phyloP scores from a whole-genome alignment of 2,329 filamentous ascomycete genomes.

The Diaporthe citrichinensis region DNA sequence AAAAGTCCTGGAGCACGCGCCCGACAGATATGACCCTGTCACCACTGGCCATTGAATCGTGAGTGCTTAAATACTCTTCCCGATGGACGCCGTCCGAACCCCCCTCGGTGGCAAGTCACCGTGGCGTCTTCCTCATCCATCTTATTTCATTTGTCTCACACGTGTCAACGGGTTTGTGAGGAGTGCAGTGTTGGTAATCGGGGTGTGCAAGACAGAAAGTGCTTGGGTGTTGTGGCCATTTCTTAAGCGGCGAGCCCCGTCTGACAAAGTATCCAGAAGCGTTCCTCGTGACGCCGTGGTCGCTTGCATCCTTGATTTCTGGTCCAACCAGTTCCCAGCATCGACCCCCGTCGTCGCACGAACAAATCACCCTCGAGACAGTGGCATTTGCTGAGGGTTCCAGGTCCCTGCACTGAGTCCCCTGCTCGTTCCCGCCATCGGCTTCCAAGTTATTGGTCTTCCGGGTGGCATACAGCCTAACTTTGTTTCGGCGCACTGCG shows the following conservation, averaged over 20 bases:
- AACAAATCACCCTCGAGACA: slow-evolving; percentile 38
- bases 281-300: slow-evolving; percentile 34
- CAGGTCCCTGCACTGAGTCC: slow-evolving; percentile 14
- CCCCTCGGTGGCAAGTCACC: background rate
- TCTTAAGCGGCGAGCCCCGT: slow-evolving; percentile 14
- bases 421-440: slow-evolving; percentile 37
- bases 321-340: slow-evolving; percentile 31
- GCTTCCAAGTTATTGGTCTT: slow-evolving; percentile 28
- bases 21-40: background rate
- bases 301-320: slow-evolving; percentile 29
- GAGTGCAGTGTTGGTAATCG: slow-evolving; percentile 2
- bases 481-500: slow-evolving; percentile 34
- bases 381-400: slow-evolving; percentile 9
- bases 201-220: slow-evolving; percentile 21
- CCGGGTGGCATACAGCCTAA: slow-evolving; percentile 1
- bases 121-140: slow-evolving; percentile 18
- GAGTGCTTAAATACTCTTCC: background rate
- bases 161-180: slow-evolving; percentile 16
- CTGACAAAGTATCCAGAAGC: slow-evolving; percentile 15
- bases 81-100: background rate
- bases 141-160: slow-evolving; percentile 38
- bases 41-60: background rate
- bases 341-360: slow-evolving; percentile 31
- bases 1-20: background rate
- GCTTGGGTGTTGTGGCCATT: background rate